These are phyloP conservation scores for Pseudogymnoascus sp. DNA, from an alignment of 2,329 filamentous ascomycete species.

Conservation along the genomic window DNA sequence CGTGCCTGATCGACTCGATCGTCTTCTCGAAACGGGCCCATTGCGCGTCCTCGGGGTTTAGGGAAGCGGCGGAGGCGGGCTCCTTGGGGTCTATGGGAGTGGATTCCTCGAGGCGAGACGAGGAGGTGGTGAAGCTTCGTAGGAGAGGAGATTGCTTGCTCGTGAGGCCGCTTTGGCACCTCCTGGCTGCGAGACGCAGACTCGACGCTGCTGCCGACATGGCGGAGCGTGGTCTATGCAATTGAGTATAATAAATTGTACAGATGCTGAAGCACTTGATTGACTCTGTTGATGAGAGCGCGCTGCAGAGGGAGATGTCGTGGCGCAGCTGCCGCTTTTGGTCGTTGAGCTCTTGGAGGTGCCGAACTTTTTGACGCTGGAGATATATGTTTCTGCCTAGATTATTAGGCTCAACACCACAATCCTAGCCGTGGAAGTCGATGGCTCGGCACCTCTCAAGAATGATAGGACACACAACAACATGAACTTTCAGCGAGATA, in stretches of 20 bases:
- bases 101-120: neutral
- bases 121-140: slow-evolving; percentile 4
- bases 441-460: neutral
- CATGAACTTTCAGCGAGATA: neutral
- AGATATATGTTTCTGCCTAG: neutral
- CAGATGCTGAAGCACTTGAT: neutral
- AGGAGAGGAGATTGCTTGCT: slow-evolving; percentile 5
- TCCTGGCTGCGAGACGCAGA: slow-evolving; percentile 24
- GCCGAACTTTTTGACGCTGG: slow-evolving; percentile 6
- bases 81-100: neutral
- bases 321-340: slow-evolving; percentile 5
- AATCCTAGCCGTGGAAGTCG: neutral
- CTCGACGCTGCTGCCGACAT: slow-evolving; percentile 28
- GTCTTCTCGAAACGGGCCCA: neutral
- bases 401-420: neutral
- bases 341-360: slow-evolving; percentile 1
- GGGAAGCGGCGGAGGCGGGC: neutral
- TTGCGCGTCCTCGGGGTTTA: neutral
- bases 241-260: neutral
- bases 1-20: neutral
- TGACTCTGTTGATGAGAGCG: slow-evolving; percentile 1
- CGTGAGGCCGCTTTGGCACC: slow-evolving; percentile 17
- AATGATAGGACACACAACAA: neutral
- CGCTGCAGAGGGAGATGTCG: neutral
- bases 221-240: neutral